Conservation (phyloP, 352 stramenopile species). For the Pythium aphanidermatum region DNA sequence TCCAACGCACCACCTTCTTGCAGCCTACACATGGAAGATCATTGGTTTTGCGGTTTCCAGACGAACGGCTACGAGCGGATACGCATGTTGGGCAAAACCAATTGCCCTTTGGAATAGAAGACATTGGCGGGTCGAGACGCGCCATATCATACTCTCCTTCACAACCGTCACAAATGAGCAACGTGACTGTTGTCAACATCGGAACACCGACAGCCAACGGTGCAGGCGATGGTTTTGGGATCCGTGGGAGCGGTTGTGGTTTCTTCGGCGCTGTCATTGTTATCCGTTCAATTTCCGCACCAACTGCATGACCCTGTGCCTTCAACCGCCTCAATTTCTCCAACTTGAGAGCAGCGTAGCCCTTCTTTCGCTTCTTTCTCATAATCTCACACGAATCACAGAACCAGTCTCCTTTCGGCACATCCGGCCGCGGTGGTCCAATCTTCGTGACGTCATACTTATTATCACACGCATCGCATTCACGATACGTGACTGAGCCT, state of each 20-base stretch:
- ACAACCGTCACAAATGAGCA: slow-evolving; percentile 75
- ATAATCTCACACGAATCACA: slow-evolving; percentile 20
- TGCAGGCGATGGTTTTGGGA: neutral
- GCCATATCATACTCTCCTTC: slow-evolving; percentile 53
- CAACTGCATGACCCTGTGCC: too few species aligned
- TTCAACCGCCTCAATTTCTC: slow-evolving; percentile 13
- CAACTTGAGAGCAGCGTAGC: slow-evolving; percentile 18
- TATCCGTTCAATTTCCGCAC: neutral
- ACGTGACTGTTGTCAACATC: slow-evolving; percentile 19
- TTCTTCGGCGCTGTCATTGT: neutral
- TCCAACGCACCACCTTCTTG: slow-evolving; percentile 7
- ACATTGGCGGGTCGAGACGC: slow-evolving; percentile 34
- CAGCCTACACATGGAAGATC: slow-evolving; percentile 8
- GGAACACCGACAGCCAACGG: neutral
- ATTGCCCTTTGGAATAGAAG: slow-evolving; percentile 33
- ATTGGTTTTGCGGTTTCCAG: too few species aligned
- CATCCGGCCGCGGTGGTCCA: slow-evolving; percentile 31
- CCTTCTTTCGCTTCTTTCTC: slow-evolving; percentile 18
- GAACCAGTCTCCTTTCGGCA: slow-evolving; percentile 46
- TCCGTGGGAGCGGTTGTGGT: neutral
- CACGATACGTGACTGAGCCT: slow-evolving; percentile 12
- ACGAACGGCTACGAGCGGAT: neutral
- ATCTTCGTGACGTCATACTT: slow-evolving; percentile 52
- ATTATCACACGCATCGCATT: slow-evolving; percentile 66
- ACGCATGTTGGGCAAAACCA: slow-evolving; percentile 29